Conservation (phyloP, 768 basidiomycete genomes). For the Russula vinacea region DNA sequence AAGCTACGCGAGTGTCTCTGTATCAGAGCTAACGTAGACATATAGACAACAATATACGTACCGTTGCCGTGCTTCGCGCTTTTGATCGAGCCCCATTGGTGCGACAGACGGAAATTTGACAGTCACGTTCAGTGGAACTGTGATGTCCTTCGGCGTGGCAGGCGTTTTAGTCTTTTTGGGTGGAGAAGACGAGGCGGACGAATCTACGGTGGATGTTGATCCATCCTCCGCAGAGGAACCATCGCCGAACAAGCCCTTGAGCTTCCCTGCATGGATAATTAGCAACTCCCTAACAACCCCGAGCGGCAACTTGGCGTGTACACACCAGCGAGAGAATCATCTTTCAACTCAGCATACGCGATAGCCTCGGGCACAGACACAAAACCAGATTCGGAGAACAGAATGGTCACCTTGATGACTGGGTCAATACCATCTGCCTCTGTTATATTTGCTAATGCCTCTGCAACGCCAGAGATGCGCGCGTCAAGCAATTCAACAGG, state of each 20-base stretch:
- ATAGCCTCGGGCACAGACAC: conserved; percentile 76
- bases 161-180: conserved; percentile 32
- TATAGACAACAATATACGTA: conserved; percentile 37
- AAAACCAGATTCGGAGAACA: conserved; percentile 84
- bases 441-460: conserved; percentile 80
- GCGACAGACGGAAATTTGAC: conserved; percentile 62
- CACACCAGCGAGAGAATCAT: conserved; percentile 71
- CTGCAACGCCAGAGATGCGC: conserved; percentile 65
- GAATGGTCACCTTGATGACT: conserved; percentile 79
- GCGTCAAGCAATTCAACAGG: conserved; percentile 73
- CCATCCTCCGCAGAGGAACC: conserved; percentile 39
- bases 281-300: conserved; percentile 1
- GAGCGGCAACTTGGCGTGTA: neutral
- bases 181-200: conserved; percentile 35
- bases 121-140: conserved; percentile 64
- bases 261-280: conserved; percentile 52
- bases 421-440: conserved; percentile 77
- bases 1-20: conserved; percentile 48
- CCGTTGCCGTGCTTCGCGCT: conserved; percentile 70
- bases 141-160: conserved; percentile 49
- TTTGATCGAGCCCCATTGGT: conserved; percentile 76
- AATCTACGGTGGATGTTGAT: conserved; percentile 40
- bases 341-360: conserved; percentile 76
- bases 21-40: neutral
- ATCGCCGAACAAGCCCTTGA: conserved; percentile 84